phyloP scores from a whole-genome alignment of 164 flowering plant genomes.

The Vitis riparia region DNA sequence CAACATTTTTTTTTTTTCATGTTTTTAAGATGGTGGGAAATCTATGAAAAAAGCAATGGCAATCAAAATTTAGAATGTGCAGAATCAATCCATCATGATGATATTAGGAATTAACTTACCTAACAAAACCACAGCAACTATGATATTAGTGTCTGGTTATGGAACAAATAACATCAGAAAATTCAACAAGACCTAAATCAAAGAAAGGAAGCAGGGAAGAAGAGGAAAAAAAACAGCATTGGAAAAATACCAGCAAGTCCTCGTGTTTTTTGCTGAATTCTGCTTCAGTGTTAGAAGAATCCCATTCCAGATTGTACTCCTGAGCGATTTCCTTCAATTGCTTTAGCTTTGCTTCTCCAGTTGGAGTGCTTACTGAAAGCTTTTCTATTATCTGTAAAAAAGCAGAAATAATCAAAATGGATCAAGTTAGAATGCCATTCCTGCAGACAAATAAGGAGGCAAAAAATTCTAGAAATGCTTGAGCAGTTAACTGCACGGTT shows the following conservation, averaged over 20 bases:
- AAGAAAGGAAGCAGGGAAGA: not conserved
- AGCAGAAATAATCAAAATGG: not conserved
- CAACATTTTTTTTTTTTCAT: too few species aligned
- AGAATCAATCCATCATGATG: too few species aligned
- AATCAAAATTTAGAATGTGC: too few species aligned
- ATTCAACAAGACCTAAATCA: not conserved
- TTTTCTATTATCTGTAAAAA: slow-evolving; percentile 79
- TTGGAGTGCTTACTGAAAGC: slow-evolving; percentile 80
- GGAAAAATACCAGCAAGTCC: slow-evolving; percentile 72
- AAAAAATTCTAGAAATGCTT: not conserved
- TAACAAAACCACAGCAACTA: too few species aligned
- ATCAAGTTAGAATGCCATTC: not conserved
- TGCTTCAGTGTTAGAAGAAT: slow-evolving; percentile 74
- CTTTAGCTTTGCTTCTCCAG: slow-evolving; percentile 59
- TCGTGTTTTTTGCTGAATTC: slow-evolving; percentile 79
- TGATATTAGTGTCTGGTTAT: not conserved
- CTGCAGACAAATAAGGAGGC: not conserved
- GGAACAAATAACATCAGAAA: not conserved
- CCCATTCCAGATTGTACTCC: slow-evolving; percentile 76
- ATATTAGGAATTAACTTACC: too few species aligned
- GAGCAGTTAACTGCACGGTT: slow-evolving; percentile 75
- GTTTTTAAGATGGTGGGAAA: too few species aligned
- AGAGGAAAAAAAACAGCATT: slow-evolving; percentile 1
- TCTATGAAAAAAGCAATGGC: too few species aligned
- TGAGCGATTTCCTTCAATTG: slow-evolving; percentile 72